Conservation (phyloP, 768 basidiomycete species). For the Sutorius australiensis region DNA sequence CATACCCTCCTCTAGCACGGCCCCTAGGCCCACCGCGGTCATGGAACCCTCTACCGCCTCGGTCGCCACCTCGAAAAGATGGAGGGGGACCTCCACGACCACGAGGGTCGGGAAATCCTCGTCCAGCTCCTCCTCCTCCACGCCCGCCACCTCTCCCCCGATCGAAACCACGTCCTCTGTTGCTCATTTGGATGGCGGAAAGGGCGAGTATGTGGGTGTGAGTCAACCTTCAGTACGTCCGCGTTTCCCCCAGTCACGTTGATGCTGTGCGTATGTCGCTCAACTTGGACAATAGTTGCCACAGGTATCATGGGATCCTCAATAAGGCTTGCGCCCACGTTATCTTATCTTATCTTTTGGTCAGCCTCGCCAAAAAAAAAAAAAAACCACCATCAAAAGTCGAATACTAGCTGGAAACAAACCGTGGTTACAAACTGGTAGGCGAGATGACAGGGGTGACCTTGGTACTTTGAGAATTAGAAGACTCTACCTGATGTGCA, state of each 20-base stretch:
- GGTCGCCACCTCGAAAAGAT: slow-evolving; percentile 27
- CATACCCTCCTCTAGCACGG: slow-evolving; percentile 40
- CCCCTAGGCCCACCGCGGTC: slow-evolving; percentile 28
- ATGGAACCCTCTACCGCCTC: slow-evolving; percentile 30
- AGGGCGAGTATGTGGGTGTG: not conserved
- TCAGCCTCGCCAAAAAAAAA: not conserved
- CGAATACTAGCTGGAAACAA: not conserved
- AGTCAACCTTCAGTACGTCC: not conserved
- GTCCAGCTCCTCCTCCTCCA: slow-evolving; percentile 32
- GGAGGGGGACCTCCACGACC: slow-evolving; percentile 27
- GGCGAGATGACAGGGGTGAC: not conserved
- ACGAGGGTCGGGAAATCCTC: slow-evolving; percentile 27
- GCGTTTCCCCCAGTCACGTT: slow-evolving; percentile 9
- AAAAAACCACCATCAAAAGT: not conserved
- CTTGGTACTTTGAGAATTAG: not conserved
- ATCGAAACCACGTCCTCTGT: slow-evolving; percentile 40
- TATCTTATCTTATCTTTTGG: slow-evolving; percentile 25
- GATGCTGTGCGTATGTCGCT: slow-evolving; percentile 19
- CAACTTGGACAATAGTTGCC: slow-evolving; percentile 7
- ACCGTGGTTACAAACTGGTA: not conserved
- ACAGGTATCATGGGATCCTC: slow-evolving; percentile 3
- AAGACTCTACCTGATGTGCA: not conserved
- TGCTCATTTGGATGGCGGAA: slow-evolving; percentile 27
- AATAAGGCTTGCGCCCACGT: not conserved
- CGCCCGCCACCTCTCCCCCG: slow-evolving; percentile 37